Evolutionary conservation across 768 basidiomycete genomes (phyloP).

Genomic region (Trametes sanguinea): DNA sequence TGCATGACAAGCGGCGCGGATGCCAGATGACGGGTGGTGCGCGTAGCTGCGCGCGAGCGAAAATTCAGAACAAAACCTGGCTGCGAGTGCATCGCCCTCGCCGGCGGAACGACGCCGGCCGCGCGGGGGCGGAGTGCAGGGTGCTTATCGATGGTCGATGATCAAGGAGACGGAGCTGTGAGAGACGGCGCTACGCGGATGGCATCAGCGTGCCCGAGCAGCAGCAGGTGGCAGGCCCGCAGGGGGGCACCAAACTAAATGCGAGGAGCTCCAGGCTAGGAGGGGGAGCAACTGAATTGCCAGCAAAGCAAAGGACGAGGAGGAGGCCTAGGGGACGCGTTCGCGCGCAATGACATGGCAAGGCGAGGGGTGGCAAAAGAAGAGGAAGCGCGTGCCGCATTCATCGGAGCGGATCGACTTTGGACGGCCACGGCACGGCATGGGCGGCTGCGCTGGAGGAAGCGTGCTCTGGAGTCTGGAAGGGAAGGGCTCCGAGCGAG

Average conservation of each 20-base stretch:
- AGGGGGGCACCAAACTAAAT: constrained; percentile 1
- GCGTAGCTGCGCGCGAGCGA: not conserved
- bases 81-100: no score
- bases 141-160: constrained; percentile 15
- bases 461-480: not conserved
- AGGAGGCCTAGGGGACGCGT: not conserved
- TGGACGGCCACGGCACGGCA: not conserved
- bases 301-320: not conserved
- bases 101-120: not conserved
- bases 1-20: not conserved
- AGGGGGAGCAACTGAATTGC: not conserved
- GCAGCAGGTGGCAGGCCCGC: not conserved
- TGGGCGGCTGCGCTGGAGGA: not conserved
- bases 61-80: no score
- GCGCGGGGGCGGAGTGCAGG: not conserved
- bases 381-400: not conserved
- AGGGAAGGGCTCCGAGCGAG: not conserved
- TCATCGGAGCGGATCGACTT: constrained; percentile 15
- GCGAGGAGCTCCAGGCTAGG: not conserved
- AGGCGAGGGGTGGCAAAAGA: not conserved
- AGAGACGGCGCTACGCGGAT: not conserved
- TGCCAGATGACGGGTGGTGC: not conserved
- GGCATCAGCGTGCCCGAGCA: not conserved
- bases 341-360: not conserved
- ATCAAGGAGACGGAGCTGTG: not conserved